Evolutionary conservation across 768 basidiomycete genomes (phyloP).

Genomic region (Filobasidium wieringae): DNA sequence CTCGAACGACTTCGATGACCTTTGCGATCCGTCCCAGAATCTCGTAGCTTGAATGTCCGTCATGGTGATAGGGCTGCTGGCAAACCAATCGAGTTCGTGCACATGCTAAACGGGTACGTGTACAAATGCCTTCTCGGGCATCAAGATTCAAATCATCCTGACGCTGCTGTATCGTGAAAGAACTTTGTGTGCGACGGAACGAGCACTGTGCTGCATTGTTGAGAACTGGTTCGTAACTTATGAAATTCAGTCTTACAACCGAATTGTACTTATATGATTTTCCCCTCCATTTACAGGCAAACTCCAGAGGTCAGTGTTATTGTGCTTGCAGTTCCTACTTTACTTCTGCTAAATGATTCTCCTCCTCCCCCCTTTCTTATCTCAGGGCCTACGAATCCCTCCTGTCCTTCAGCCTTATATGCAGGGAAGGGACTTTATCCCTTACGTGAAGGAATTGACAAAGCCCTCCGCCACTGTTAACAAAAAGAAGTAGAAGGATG

Average conservation of each 20-base stretch:
- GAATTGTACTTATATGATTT: neutral
- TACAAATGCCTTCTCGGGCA: constrained; percentile 37
- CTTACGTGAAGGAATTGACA: constrained; percentile 40
- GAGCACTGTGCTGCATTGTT: constrained; percentile 91
- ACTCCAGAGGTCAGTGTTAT: constrained; percentile 63
- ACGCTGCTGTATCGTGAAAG: constrained; percentile 6
- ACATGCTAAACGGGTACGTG: constrained; percentile 74
- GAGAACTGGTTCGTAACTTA: constrained; percentile 66
- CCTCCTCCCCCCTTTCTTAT: neutral
- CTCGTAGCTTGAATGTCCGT: constrained; percentile 79
- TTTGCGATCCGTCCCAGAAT: constrained; percentile 49
- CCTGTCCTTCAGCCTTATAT: constrained; percentile 86
- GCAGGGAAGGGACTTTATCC: constrained; percentile 61
- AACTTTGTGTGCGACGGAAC: constrained; percentile 91
- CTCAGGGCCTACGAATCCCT: constrained; percentile 76
- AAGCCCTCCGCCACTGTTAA: constrained; percentile 35
- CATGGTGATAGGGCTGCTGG: constrained; percentile 86
- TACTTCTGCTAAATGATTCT: neutral
- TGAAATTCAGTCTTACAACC: neutral
- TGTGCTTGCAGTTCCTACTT: neutral
- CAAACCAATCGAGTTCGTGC: constrained; percentile 86
- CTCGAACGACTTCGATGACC: neutral
- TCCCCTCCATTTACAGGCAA: constrained; percentile 43
- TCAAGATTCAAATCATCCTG: too few relatives aligned
- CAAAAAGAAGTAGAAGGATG: constrained; percentile 36